Base-by-base conservation (phyloP, 2,329 filamentous ascomycete species). In the Pestalotiopsis sp. region DNA sequence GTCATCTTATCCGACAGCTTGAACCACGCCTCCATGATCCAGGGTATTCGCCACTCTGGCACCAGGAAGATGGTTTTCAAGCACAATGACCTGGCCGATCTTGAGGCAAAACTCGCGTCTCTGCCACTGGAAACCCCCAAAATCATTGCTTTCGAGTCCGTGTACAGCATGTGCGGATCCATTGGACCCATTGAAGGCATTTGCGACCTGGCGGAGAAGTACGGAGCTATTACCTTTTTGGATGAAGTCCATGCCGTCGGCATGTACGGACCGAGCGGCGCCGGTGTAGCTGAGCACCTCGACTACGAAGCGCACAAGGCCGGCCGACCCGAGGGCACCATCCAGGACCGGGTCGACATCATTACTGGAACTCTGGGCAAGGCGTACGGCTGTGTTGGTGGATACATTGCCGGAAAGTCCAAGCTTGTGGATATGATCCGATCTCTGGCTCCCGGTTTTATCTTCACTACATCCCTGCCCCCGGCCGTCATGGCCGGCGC, bases 1-100 rank as follows among this genome's bases (percentile, higher is more conserved):
- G 96, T 99, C 59, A 97, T 98, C 76, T 85, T 99, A n/a, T 98
- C 95, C 5, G 96, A 99, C 83, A 97, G 93, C 80, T 84, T 98
- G 79, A 99, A 99, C 80, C 96, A 99, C 80, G 96, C 96, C 13
- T 98, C 95, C 5, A 99, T 99, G 96, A 99, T 99, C 71, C 96
- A 98, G 82, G 96, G 96, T 60, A 99, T 99, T 76, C 93, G 96
- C 59, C 96, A 99, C 82, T 98, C 95, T 11, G 95, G 95, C 60
- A 95, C 96, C 52, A 95, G 93, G 84, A 99, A 99, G 87, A 89
- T 98, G 81, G 95, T 99, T 31, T 99, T 98, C 89, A 97, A 97
- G 84, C 96, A 99, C 84, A 99, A 99, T 77, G 95, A 99, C 76
- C 82, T 98, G n/a, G 90, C 87, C 57, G 96, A 99, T 76, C 86